A percentile compares a stretch with the other conserved stretches of the same genome.
These are phyloP conservation scores for Durusdinium trenchii DNA, from an alignment of 73 alveolate genomes.

Conservation along the genomic window DNA sequence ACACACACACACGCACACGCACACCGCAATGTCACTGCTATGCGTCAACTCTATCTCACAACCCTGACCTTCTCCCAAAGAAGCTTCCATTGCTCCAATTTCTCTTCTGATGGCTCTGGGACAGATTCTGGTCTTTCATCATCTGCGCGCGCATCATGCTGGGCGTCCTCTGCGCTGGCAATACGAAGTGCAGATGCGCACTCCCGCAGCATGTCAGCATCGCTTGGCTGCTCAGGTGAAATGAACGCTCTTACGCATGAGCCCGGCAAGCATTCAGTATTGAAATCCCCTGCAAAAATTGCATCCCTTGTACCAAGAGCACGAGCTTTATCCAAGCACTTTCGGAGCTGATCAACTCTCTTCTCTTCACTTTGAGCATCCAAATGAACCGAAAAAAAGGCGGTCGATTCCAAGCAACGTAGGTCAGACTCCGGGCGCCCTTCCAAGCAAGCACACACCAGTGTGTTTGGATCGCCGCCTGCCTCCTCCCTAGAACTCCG, in stretches of 20 bases:
- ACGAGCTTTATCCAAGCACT: conserved; percentile 79
- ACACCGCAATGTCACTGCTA: no score
- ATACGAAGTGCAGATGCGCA: conserved; percentile 85
- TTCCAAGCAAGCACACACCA: conserved; percentile 51
- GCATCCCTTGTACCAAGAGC: conserved; percentile 55
- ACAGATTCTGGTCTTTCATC: background rate
- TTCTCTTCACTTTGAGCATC: conserved; percentile 89
- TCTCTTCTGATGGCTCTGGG: conserved; percentile 1
- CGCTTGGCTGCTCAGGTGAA: conserved; percentile 10
- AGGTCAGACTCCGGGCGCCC: conserved; percentile 51
- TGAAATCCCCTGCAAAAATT: conserved; percentile 78
- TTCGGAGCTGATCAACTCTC: conserved; percentile 82
- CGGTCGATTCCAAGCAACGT: conserved; percentile 18
- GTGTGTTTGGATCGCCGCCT: conserved; percentile 70
- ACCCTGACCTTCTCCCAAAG: conserved; percentile 58
- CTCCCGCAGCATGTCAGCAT: conserved; percentile 54
- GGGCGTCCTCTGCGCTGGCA: conserved; percentile 38
- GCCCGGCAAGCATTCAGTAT: conserved; percentile 89
- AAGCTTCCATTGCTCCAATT: conserved; percentile 54
- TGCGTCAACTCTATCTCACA: no score
- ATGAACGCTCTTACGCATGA: conserved; percentile 55
- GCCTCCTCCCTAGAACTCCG: background rate
- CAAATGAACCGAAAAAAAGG: conserved; percentile 78
- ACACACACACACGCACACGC: no score
- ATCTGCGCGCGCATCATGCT: background rate